phyloP scores from a whole-genome alignment of 2,329 filamentous ascomycete species.

The Xylaria hypoxylon region DNA sequence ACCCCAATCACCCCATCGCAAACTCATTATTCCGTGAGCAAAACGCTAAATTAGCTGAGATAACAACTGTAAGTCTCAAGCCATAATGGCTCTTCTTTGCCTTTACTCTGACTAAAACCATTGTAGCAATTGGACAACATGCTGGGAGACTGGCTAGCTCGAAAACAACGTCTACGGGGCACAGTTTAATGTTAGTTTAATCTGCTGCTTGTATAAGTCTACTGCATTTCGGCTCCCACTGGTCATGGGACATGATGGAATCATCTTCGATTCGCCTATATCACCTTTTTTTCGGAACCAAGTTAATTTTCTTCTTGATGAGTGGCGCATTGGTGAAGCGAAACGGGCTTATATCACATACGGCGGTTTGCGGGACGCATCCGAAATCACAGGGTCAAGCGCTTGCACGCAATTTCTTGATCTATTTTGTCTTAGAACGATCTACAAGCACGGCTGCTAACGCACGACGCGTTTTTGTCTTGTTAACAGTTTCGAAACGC shows the following conservation, averaged over 20 bases:
- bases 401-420: conserved; percentile 27
- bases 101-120: conserved; percentile 19
- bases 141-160: conserved; percentile 83
- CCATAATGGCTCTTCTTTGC: conserved; percentile 22
- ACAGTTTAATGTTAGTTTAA: conserved; percentile 24
- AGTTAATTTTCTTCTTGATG: conserved; percentile 25
- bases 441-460: conserved; percentile 29
- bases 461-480: conserved; percentile 27
- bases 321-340: conserved; percentile 37
- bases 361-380: conserved; percentile 28
- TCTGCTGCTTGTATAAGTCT: background rate
- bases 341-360: conserved; percentile 36
- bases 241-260: conserved; percentile 12
- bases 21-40: conserved; percentile 86
- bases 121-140: conserved; percentile 82
- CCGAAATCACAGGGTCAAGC: conserved; percentile 26
- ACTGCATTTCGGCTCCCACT: conserved; percentile 4
- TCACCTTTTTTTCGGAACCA: conserved; percentile 26
- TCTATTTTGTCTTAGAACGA: conserved; percentile 34
- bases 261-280: conserved; percentile 23
- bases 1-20: conserved; percentile 86
- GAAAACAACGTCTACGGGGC: conserved; percentile 64
- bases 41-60: conserved; percentile 85
- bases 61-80: conserved; percentile 73
- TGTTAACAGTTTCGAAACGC: conserved; percentile 17